Percentiles rank a stretch among this genome's conserved stretches.
Evolutionary conservation across 176 grass and related monocot genomes (phyloP).

Genomic region (Themeda triandra): DNA sequence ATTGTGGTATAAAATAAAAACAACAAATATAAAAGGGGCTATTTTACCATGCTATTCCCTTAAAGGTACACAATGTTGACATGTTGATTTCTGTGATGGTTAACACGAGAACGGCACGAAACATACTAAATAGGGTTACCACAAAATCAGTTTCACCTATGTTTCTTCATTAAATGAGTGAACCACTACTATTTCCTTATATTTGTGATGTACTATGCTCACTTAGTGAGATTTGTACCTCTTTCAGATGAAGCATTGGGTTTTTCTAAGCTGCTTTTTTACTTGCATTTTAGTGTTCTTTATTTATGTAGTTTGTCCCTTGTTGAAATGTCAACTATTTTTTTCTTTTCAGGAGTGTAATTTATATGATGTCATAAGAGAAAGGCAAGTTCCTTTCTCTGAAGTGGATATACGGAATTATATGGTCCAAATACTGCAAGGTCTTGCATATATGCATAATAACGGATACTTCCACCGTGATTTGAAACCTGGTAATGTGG

Average conservation of each 20-base stretch:
- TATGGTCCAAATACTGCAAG: constrained; percentile 77
- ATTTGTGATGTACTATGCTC: neutral
- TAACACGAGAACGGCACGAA: neutral
- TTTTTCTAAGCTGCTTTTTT: neutral
- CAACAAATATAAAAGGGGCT: neutral
- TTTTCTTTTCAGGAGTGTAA: constrained; percentile 55
- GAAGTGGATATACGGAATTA: constrained; percentile 64
- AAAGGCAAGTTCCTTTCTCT: constrained; percentile 48
- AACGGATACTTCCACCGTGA: constrained; percentile 97
- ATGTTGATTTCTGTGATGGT: neutral
- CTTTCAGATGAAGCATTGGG: neutral
- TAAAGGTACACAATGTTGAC: neutral
- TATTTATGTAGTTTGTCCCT: neutral
- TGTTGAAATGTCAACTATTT: neutral
- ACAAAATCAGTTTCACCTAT: neutral
- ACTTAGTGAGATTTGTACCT: neutral
- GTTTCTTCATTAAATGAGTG: neutral
- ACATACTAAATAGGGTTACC: neutral
- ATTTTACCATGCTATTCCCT: neutral
- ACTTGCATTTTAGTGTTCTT: neutral
- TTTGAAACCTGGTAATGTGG: constrained; percentile 81
- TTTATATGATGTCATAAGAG: constrained; percentile 83
- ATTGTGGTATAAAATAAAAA: neutral
- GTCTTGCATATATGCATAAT: constrained; percentile 89
- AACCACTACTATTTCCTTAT: neutral